phyloP scores from a whole-genome alignment of 2,329 filamentous ascomycete species.

The Alternaria angustiovoidea region DNA sequence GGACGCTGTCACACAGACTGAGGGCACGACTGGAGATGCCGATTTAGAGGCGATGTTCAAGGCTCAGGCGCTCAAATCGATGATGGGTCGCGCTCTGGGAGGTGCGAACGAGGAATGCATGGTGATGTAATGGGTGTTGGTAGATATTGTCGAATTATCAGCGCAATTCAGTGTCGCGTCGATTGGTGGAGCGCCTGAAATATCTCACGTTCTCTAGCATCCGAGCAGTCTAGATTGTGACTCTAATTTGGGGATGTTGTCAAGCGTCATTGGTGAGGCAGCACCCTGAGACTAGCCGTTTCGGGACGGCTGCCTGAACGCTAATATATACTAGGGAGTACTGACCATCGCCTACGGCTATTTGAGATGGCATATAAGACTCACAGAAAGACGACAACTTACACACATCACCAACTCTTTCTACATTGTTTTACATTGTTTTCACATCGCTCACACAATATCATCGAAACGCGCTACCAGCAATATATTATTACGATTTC shows the following conservation, averaged over 20 bases:
- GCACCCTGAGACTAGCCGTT: not conserved
- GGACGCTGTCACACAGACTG: not conserved
- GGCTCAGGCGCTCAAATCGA: no score
- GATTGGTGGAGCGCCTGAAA: no score
- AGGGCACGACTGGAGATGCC: not conserved
- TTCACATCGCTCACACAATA: not conserved
- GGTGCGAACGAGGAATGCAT: not conserved
- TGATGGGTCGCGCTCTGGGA: no score
- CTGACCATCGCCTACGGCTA: not conserved
- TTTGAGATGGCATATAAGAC: not conserved
- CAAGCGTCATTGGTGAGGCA: not conserved
- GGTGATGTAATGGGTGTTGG: not conserved
- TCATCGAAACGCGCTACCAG: not conserved
- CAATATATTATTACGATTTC: not conserved
- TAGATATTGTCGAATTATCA: not conserved
- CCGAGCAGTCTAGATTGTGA: not conserved
- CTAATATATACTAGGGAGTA: not conserved
- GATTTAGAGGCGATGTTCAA: no score
- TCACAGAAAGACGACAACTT: not conserved
- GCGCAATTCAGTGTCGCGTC: no score
- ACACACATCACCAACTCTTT: not conserved
- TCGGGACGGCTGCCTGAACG: constrained; percentile 1
- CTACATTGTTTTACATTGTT: not conserved
- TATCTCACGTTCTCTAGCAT: not conserved
- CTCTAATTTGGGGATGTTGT: not conserved